A percentile compares a stretch with the other conserved stretches of the same genome.
Evolutionary conservation across 345 rosid species (phyloP).

Genomic region (Tarenaya hassleriana): DNA sequence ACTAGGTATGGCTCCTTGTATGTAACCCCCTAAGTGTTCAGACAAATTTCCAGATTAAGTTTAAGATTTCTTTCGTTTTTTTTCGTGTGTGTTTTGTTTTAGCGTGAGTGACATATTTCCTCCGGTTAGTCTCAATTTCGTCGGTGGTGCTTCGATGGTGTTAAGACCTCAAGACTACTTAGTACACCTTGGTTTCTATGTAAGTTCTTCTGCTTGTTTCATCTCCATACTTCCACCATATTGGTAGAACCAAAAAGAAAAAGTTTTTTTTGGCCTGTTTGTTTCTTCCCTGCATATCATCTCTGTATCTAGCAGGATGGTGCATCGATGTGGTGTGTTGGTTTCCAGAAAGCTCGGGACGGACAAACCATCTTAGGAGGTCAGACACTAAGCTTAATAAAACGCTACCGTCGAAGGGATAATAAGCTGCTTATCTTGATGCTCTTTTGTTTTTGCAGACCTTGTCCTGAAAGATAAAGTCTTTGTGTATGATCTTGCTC

Average conservation of each 20-base stretch:
- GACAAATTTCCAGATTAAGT: slow-evolving; percentile 15
- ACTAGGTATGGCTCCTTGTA: slow-evolving; percentile 42
- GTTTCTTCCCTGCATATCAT: neutral
- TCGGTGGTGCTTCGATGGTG: slow-evolving; percentile 75
- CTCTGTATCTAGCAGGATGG: slow-evolving; percentile 44
- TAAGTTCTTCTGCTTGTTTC: slow-evolving; percentile 32
- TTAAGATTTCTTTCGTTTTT: slow-evolving; percentile 1
- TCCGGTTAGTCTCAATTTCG: slow-evolving; percentile 72
- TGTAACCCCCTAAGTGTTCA: neutral
- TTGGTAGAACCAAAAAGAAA: neutral
- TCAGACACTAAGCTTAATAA: slow-evolving; percentile 23
- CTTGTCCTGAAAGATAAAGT: slow-evolving; percentile 89
- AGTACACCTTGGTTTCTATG: slow-evolving; percentile 55
- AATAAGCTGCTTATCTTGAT: neutral
- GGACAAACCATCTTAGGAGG: slow-evolving; percentile 86
- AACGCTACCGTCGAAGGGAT: no score
- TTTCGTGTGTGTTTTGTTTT: slow-evolving; percentile 17
- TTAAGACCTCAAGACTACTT: slow-evolving; percentile 87
- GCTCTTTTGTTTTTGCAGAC: slow-evolving; percentile 46
- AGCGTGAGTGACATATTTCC: slow-evolving; percentile 74
- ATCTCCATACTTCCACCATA: neutral
- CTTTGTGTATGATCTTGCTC: slow-evolving; percentile 79
- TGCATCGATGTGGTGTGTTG: slow-evolving; percentile 84
- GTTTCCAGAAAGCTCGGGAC: slow-evolving; percentile 56
- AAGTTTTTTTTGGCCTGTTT: neutral